These are phyloP conservation scores for Solanum pinnatisectum DNA, from an alignment of 257 asterid genomes.

Conservation along the genomic window DNA sequence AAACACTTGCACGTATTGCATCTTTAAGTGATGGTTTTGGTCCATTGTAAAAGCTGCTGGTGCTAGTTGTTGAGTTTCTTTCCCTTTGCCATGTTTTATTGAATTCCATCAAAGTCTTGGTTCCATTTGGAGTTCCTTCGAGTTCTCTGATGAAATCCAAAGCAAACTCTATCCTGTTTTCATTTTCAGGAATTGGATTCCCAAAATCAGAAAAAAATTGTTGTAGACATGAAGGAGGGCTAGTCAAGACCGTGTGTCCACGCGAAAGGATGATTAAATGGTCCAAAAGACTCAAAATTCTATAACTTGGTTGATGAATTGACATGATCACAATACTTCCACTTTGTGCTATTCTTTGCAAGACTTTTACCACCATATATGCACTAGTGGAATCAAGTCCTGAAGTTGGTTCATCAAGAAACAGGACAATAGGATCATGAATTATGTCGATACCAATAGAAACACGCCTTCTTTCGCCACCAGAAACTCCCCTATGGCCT, in stretches of 20 bases:
- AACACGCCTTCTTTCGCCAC: constrained; percentile 37
- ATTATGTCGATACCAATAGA: constrained; percentile 36
- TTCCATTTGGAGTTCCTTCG: constrained; percentile 19
- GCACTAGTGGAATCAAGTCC: constrained; percentile 72
- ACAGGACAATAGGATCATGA: constrained; percentile 35
- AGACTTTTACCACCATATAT: constrained; percentile 43
- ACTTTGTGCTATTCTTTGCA: constrained; percentile 39
- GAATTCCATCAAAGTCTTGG: constrained; percentile 16
- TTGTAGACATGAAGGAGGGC: constrained; percentile 10
- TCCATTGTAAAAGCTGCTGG: background rate
- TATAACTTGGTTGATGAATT: constrained; percentile 35
- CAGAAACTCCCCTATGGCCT: constrained; percentile 39
- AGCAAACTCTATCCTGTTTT: constrained; percentile 27
- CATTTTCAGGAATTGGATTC: constrained; percentile 22
- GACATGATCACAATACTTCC: constrained; percentile 61
- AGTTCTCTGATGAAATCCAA: constrained; percentile 28
- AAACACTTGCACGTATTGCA: constrained; percentile 27
- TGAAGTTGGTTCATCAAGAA: constrained; percentile 66
- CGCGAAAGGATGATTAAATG: constrained; percentile 26
- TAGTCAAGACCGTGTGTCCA: constrained; percentile 27
- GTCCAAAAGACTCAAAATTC: constrained; percentile 22
- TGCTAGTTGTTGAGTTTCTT: background rate
- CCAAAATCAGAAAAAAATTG: constrained; percentile 25
- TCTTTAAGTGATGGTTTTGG: constrained; percentile 23
- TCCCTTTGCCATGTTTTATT: constrained; percentile 15